Base-by-base conservation (phyloP, 441 rosid species). In the Aquilaria agallochum region DNA sequence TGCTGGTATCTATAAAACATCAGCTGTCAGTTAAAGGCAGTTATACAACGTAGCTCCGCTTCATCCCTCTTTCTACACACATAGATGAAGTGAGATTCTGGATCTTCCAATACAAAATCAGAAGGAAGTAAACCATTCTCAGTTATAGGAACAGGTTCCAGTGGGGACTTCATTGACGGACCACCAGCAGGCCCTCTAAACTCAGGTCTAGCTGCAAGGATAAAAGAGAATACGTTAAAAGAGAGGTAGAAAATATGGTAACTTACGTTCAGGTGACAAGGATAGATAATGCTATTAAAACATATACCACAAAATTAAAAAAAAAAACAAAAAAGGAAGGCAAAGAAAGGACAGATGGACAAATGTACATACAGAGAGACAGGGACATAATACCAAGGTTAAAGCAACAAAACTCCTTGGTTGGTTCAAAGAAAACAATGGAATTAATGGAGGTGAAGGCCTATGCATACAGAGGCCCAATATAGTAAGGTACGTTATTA, bases 51-150 rank as follows among this genome's bases (percentile, higher is more conserved):
- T 55, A 61, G 67, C 58, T 61, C 82, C 33, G 65, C 64, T 27
- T 76, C 84, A 8, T 70, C 78, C 72, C 15, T 69, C 78, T 88
- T 90, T 62, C 68, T 79, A 74, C 98, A 93, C 53, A 87, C 71
- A 53, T 93, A 88, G 59, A 93, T 88, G 65, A 81, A 93, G 83
- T 93, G 96, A 47, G 93, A 82, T 62, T 93, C 95, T 48, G 95
- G 96, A 80, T 93, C 98, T 68, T 93, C 95, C 66, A 90, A 65
- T 50, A 79, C 88, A 74, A 81, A 90, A 54, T 79, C 87, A 2
- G 68, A 71, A 2, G 85, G 95, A 70, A 90, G 76, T 66, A 83
- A 71, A 63, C 97, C 93, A 9, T 74, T 77, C 14, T 82, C 85
- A 0, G 88, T 81, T 50, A 85, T 14, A 0, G 93, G 84, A 67